These are phyloP conservation scores for Aspergillus flavus DNA, from an alignment of 2,329 filamentous ascomycete genomes.

Conservation along the genomic window DNA sequence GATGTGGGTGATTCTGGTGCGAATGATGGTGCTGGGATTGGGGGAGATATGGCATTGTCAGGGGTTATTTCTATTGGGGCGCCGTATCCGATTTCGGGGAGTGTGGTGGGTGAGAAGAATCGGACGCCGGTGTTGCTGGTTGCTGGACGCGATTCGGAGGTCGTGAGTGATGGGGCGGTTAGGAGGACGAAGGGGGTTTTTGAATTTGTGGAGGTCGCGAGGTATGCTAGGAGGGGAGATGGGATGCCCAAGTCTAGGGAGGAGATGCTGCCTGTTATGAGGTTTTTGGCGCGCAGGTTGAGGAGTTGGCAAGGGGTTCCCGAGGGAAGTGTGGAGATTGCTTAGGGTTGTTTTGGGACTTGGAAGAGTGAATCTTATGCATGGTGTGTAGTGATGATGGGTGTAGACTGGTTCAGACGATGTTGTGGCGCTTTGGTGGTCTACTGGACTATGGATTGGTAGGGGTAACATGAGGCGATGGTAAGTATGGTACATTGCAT, in stretches of 20 bases:
- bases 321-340: slow-evolving; percentile 48
- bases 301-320: slow-evolving; percentile 49
- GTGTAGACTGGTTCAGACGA: not conserved
- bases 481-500: slow-evolving; percentile 15
- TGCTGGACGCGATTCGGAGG: slow-evolving; percentile 44
- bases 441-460: not conserved
- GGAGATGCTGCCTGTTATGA: slow-evolving; percentile 89
- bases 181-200: slow-evolving; percentile 69
- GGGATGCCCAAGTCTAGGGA: slow-evolving; percentile 81
- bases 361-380: not conserved
- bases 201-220: slow-evolving; percentile 65
- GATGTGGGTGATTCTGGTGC: not conserved
- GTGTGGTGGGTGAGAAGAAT: slow-evolving; percentile 35
- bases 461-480: not conserved
- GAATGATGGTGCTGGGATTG: not conserved
- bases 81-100: slow-evolving; percentile 38
- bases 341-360: slow-evolving; percentile 9
- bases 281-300: slow-evolving; percentile 59
- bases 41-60: slow-evolving; percentile 23
- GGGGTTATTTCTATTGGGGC: slow-evolving; percentile 49
- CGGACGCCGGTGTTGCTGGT: slow-evolving; percentile 47
- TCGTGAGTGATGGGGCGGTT: slow-evolving; percentile 65
- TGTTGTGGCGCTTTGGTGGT: not conserved
- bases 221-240: slow-evolving; percentile 72
- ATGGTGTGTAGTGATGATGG: not conserved